phyloP scores from a whole-genome alignment of 441 rosid genomes.

The Pelargonium cotyledonis region DNA sequence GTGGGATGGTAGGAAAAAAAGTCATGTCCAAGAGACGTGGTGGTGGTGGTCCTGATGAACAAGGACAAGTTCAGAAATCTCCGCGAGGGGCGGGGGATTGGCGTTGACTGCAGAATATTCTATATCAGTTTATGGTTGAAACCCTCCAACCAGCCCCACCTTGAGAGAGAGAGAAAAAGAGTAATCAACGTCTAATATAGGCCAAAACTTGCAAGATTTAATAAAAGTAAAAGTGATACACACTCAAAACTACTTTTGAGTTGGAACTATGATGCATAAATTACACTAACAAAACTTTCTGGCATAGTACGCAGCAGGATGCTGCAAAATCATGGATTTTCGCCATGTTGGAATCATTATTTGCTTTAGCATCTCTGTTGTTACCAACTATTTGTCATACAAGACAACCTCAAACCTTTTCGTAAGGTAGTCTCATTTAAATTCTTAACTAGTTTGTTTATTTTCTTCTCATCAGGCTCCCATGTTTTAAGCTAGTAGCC shows the following conservation, averaged over 20 bases:
- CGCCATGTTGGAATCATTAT: neutral
- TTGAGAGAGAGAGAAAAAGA: neutral
- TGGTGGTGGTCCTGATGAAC: neutral
- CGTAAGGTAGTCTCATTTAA: too few species aligned
- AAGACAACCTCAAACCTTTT: too few species aligned
- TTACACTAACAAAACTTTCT: neutral
- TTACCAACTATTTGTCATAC: too few species aligned
- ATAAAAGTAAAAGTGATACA: neutral
- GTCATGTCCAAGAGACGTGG: conserved; percentile 6
- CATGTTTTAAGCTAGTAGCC: too few species aligned
- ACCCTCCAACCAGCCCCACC: neutral
- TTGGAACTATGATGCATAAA: neutral
- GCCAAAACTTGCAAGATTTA: neutral
- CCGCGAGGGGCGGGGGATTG: conserved; percentile 10
- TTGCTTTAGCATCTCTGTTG: too few species aligned
- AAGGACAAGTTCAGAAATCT: conserved; percentile 15
- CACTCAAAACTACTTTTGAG: neutral
- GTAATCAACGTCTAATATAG: neutral
- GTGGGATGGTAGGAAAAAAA: conserved; percentile 11
- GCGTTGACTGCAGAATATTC: conserved; percentile 17
- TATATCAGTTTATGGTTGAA: neutral
- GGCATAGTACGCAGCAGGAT: neutral
- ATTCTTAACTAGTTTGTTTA: too few species aligned
- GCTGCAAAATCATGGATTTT: neutral
- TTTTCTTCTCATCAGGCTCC: too few species aligned